Base-by-base conservation (phyloP, 139 green algal genomes). In the Chlorella vulgaris region DNA sequence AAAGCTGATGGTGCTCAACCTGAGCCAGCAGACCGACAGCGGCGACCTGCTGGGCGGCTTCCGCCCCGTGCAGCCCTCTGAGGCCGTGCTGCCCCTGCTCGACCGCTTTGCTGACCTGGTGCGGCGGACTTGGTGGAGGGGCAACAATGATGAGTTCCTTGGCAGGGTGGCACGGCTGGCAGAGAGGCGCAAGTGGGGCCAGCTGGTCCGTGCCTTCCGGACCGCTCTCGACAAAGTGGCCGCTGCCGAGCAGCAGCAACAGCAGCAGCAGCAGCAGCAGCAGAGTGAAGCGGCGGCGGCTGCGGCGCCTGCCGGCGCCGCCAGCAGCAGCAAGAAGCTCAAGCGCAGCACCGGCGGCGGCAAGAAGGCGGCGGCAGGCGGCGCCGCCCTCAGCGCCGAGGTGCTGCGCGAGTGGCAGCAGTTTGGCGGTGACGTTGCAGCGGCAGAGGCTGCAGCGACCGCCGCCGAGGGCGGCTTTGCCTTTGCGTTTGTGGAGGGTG, bases 11-110 rank as follows among this genome's bases (percentile, higher is more conserved):
- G 94, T 96, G 3, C 90, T 99, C 75, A 99, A 99, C 89, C 87
- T 99, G 87, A 98, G 90, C 79, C 95, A 99, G 88, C 97, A 99
- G 89, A 98, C 91, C 1, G 97, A 99, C 89, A 93, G 85, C 66
- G 88, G 87, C 24, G 97, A 99, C 84, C 90, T 99, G 76, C 84
- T 99, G 76, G 97, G 97, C 1, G 97, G 97, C 38, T 99, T 98
- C 89, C 95, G 94, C 69, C 97, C 97, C 2, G 91, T 98, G 58
- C 91, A 95, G 60, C 83, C 92, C 21, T 69, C 86, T 3, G 91
- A 97, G 40, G 85, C 91, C 29, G 88, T 97, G 68, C 67, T 91
- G 71, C 91, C 92, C 19, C 86, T 98, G 81, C 83, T 97, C 68
- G 58, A 81, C 29, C 84, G 78, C 29, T 97, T 98, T 65, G 69